Evolutionary conservation across 148 eudicot species (phyloP).

Genomic region (Heliosperma pusillum): DNA sequence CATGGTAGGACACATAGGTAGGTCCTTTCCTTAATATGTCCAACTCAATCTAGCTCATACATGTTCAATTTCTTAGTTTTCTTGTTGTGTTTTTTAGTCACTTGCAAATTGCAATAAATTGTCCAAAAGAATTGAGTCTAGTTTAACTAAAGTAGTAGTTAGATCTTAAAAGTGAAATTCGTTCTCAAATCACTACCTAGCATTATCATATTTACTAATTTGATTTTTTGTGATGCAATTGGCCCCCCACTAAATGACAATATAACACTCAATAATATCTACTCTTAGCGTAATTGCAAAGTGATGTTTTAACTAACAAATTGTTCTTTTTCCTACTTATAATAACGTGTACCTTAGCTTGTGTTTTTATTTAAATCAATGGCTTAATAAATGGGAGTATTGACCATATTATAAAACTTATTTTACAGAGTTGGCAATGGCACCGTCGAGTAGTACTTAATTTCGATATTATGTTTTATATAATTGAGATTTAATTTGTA

Average conservation of each 20-base stretch:
- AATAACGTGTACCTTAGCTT: not conserved
- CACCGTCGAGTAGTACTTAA: too few species aligned
- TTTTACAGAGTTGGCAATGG: too few species aligned
- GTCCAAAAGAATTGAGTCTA: not conserved
- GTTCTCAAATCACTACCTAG: slow-evolving; percentile 10
- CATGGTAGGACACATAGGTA: not conserved
- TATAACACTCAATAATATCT: slow-evolving; percentile 10
- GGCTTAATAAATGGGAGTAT: not conserved
- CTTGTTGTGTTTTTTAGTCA: not conserved
- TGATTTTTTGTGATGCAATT: not conserved
- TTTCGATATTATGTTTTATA: too few species aligned
- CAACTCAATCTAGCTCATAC: slow-evolving; percentile 10
- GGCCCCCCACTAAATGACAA: slow-evolving; percentile 11
- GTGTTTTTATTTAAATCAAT: not conserved
- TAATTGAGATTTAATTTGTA: too few species aligned
- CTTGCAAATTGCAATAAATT: not conserved
- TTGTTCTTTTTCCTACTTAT: not conserved
- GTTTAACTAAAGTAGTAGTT: slow-evolving; percentile 5
- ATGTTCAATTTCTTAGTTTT: not conserved
- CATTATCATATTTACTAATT: not conserved
- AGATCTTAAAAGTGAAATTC: not conserved
- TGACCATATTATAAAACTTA: not conserved
- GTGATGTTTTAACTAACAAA: not conserved
- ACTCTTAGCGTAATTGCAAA: slow-evolving; percentile 11
- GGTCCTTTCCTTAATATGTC: not conserved